Conservation (phyloP, 192 early-diverging fungal species). For the Dissophora globulifera region DNA sequence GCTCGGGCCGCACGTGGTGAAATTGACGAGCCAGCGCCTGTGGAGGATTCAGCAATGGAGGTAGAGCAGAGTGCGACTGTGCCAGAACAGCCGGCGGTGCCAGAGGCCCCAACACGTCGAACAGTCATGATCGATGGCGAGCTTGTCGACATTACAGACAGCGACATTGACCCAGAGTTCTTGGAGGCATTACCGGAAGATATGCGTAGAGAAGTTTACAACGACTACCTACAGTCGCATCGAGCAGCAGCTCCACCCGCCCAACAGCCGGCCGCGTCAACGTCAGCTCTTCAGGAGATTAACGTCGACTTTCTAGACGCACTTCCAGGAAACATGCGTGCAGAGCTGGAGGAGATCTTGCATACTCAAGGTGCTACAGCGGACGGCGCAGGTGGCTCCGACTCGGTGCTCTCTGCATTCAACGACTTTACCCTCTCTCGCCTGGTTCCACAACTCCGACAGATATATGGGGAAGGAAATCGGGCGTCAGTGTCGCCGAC, state of each 20-base stretch:
- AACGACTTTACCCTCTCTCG: conserved; percentile 67
- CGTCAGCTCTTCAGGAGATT: conserved; percentile 62
- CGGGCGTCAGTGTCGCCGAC: conserved; percentile 53
- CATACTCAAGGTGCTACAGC: conserved; percentile 50
- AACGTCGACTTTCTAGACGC: conserved; percentile 91
- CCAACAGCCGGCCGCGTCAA: conserved; percentile 21
- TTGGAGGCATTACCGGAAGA: conserved; percentile 95
- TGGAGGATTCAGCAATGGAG: conserved; percentile 32
- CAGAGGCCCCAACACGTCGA: conserved; percentile 49
- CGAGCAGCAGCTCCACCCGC: conserved; percentile 34
- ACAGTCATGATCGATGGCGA: conserved; percentile 83
- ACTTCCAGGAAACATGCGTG: conserved; percentile 88
- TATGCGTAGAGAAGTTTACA: conserved; percentile 90
- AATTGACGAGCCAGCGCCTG: conserved; percentile 28
- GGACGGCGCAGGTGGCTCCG: neutral
- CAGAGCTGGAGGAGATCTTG: conserved; percentile 82
- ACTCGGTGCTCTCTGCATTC: conserved; percentile 27
- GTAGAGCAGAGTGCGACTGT: too few species aligned
- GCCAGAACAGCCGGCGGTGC: too few species aligned
- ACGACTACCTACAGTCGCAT: conserved; percentile 72
- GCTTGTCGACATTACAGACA: conserved; percentile 89
- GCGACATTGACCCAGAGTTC: conserved; percentile 94
- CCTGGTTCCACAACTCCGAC: conserved; percentile 64
- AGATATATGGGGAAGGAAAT: conserved; percentile 61
- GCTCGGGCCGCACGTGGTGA: conserved; percentile 31